Evolutionary conservation across 352 stramenopile species (phyloP).

Genomic region (Phytophthora constricta): DNA sequence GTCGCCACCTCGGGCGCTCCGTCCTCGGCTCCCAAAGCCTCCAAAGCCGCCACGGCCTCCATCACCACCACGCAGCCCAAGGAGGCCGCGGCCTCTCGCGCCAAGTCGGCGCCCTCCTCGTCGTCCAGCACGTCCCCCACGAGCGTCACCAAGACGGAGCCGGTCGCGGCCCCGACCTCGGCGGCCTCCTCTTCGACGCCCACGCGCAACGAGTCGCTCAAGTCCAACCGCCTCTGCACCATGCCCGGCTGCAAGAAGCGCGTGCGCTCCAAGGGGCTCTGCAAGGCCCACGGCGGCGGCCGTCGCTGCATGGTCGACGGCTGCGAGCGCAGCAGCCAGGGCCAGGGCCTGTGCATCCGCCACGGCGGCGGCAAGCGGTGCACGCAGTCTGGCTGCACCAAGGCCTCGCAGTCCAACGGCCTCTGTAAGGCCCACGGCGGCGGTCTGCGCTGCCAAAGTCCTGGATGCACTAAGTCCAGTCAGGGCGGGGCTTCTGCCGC

Average conservation of each 20-base stretch:
- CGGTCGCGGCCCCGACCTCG: neutral
- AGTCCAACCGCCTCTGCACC: slow-evolving; percentile 83
- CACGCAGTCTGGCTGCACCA: slow-evolving; percentile 80
- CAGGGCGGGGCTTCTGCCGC: slow-evolving; percentile 88
- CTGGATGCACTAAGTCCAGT: slow-evolving; percentile 82
- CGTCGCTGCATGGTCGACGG: slow-evolving; percentile 83
- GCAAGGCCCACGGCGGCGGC: slow-evolving; percentile 83
- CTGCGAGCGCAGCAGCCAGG: slow-evolving; percentile 83
- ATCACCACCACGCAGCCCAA: slow-evolving; percentile 14
- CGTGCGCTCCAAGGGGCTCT: slow-evolving; percentile 84
- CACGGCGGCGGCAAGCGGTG: slow-evolving; percentile 86
- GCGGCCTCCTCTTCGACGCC: neutral
- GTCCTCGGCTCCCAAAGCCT: too few relatives aligned
- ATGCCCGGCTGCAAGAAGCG: slow-evolving; percentile 87
- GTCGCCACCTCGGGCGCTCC: slow-evolving; percentile 1
- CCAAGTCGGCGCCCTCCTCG: slow-evolving; percentile 36
- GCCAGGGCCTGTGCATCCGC: slow-evolving; percentile 83
- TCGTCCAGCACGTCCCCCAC: slow-evolving; percentile 30
- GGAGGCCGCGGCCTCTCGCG: slow-evolving; percentile 3
- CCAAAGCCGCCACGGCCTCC: neutral
- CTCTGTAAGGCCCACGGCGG: slow-evolving; percentile 89
- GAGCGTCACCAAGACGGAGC: slow-evolving; percentile 34
- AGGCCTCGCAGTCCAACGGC: slow-evolving; percentile 83
- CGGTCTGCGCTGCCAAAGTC: slow-evolving; percentile 73
- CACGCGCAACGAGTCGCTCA: slow-evolving; percentile 65